These are phyloP conservation scores for Phoenix roebelenii DNA, from an alignment of 176 grass and related monocot species.

Conservation along the genomic window DNA sequence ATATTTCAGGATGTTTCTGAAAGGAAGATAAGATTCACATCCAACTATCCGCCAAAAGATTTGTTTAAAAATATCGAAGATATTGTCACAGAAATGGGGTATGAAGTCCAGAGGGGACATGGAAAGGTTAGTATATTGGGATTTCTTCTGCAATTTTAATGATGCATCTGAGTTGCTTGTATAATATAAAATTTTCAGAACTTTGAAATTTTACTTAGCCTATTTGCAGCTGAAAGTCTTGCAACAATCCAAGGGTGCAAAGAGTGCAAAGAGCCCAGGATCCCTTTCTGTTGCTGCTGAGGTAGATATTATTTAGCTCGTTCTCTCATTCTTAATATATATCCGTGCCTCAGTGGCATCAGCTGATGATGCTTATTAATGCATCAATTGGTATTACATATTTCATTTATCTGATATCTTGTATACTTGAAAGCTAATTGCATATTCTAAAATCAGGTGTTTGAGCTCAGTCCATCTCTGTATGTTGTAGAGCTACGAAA, in stretches of 20 bases:
- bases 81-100: slow-evolving; percentile 63
- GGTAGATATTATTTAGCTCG: slow-evolving; percentile 25
- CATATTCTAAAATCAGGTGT: slow-evolving; percentile 30
- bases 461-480: slow-evolving; percentile 65
- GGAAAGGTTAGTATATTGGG: slow-evolving; percentile 45
- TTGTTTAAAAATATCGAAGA: slow-evolving; percentile 76
- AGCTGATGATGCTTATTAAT: too few species aligned
- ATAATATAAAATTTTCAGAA: too few species aligned
- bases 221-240: slow-evolving; percentile 57
- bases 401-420: too few species aligned
- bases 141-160: not conserved
- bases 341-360: too few species aligned
- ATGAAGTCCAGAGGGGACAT: slow-evolving; percentile 53
- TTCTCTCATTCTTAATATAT: not conserved
- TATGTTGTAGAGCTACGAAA: slow-evolving; percentile 77
- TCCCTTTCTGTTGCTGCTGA: slow-evolving; percentile 56
- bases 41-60: slow-evolving; percentile 59
- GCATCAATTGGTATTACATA: too few species aligned
- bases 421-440: too few species aligned
- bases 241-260: slow-evolving; percentile 37
- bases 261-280: slow-evolving; percentile 24
- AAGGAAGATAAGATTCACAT: slow-evolving; percentile 85
- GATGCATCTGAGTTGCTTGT: too few species aligned
- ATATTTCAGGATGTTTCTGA: slow-evolving; percentile 63
- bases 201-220: too few species aligned